Evolutionary conservation across 257 asterid genomes (phyloP), one percentile per base, ranked within the genome.

Genomic region (Cruciata laevipes): DNA sequence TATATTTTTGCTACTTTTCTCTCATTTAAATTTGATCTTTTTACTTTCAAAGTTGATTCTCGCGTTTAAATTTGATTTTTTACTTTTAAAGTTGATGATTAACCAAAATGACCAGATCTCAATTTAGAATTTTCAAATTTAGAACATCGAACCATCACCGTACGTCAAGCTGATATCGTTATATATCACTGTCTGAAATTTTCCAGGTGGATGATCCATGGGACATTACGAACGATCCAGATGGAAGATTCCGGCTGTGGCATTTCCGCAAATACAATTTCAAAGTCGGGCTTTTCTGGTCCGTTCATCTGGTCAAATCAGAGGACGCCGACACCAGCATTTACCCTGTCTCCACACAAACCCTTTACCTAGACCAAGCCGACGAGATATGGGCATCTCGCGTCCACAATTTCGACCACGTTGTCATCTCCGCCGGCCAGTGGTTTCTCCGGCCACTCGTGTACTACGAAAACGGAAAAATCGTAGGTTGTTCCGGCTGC

Each of bases 371-470:
- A 49, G 96, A 88, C 47, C 83, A 88, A 69, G 64, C 58, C 16
- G 91, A 84, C 71, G 76, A 77, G 44, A 66, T 76, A 11, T 88
- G 96, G 96, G 70, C 87, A 12, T 14, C 76, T 18, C 77, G 78
- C 21, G 78, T 86, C 61, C 83, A 77, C 57, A 75, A 30, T 1
- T 86, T 83, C 71, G 85, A 80, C 60, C 83, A 84, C 69, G 63
- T 86, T 24, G 76, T 86, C 76, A 51, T 87, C 83, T 83, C 82
- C 61, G 85, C 87, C 14, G 87, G 96, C 73, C 94, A 84, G 56
- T 89, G 96, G 96, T 79, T 79, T 38, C 74, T 68, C 58, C 33
- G 79, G 37, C 77, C 81, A 24, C 52, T 66, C 5, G 3, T 53
- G 47, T 73, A 73, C 75, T 73, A 60, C 70, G 55, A 37, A 33